Evolutionary conservation across 306 rosid species (phyloP).

Genomic region (Corylus avellana): DNA sequence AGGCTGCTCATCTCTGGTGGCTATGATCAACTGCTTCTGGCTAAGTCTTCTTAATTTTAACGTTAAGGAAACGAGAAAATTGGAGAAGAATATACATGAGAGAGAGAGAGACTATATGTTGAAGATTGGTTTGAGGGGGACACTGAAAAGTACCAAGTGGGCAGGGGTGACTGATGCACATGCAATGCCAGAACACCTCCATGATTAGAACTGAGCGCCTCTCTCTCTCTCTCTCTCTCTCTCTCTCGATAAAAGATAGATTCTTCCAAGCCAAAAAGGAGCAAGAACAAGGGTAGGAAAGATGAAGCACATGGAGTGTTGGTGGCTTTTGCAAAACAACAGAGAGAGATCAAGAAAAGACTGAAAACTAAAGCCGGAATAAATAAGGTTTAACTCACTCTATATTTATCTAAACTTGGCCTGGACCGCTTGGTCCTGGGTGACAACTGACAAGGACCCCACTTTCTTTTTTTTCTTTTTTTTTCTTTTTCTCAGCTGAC

Average conservation of each 20-base stretch:
- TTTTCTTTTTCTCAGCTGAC: no score
- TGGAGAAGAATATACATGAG: conserved; percentile 4
- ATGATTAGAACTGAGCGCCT: conserved; percentile 56
- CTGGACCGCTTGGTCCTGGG: background rate
- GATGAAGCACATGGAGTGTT: conserved; percentile 81
- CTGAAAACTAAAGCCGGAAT: conserved; percentile 21
- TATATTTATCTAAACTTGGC: background rate
- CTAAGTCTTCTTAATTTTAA: conserved; percentile 8
- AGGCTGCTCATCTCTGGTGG: conserved; percentile 50
- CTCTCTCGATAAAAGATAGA: conserved; percentile 47
- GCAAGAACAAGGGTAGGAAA: conserved; percentile 41
- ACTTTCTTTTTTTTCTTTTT: no score
- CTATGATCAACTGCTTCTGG: background rate
- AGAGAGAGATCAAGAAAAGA: conserved; percentile 14
- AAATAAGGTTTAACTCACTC: conserved; percentile 19
- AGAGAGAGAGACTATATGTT: background rate
- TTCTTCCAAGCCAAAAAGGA: conserved; percentile 57
- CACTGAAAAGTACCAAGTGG: conserved; percentile 50
- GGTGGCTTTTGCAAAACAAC: conserved; percentile 26
- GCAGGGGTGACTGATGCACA: conserved; percentile 64
- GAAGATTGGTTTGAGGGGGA: conserved; percentile 22
- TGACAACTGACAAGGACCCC: background rate
- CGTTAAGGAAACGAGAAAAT: conserved; percentile 9
- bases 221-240: conserved; percentile 28
- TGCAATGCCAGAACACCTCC: conserved; percentile 84